Base-by-base conservation (phyloP, 2,329 filamentous ascomycete species). In the Colletotrichum ledebouriae region DNA sequence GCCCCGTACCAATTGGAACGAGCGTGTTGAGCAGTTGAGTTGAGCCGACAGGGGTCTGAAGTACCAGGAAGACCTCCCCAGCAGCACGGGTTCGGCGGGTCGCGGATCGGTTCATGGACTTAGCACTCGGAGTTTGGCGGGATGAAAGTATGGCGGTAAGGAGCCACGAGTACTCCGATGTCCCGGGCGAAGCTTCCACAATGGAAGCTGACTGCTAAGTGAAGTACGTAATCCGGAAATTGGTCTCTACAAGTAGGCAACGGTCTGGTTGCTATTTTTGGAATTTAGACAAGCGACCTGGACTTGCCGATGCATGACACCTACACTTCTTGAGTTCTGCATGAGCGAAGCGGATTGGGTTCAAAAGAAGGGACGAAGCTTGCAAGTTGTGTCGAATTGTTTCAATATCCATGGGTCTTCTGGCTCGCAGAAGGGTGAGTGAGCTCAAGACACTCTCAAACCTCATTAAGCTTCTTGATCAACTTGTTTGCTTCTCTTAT, bases 41-140 rank as follows among this genome's bases (percentile, higher is more conserved):
- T 22, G 22, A 22, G 22, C 22, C 22, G 49, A 50, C 66, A 66
- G 65, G 60, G 59, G 52, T 55, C 25, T 25, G 9, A 59, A 41
- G 22, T 15, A 17, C 37, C 11, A 12, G 20, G 37, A 17, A 17
- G 22, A 29, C 22, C 25, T 33, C 60, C 53, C 53, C 44, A 29
- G 59, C 0, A 42, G 13, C n/a, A 39, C 59, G 59, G 49, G 41
- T 46, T 46, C 25, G 47, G 55, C 17, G 46, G 58, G 37, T 29
- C 50, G 57, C 57, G 29, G 44, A 67, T 46, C 59, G 59, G 65
- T 65, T 61, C 67, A 59, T 56, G 62, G 59, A 67, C 63, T 63
- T 69, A 70, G 67, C 55, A 66, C 46, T 67, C 62, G 63, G 67
- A 66, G 67, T 70, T 70, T 70, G 62, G 63, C 64, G 63, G 59